These are phyloP conservation scores for Cephalotrichum gorgonifer DNA, from an alignment of 2,329 filamentous ascomycete species.

Conservation along the genomic window DNA sequence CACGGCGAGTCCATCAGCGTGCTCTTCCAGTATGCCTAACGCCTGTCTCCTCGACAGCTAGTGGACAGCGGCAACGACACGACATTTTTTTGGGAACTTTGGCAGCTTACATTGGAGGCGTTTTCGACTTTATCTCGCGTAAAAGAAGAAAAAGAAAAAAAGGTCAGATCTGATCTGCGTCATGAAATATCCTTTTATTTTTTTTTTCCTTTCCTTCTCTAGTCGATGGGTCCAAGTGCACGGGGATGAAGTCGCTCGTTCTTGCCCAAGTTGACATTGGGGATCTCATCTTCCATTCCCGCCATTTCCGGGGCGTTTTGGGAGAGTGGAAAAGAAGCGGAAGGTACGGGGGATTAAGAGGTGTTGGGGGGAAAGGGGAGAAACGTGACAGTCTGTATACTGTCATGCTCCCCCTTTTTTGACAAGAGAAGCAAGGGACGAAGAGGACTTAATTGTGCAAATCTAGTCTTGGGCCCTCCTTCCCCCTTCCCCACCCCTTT, in stretches of 20 bases:
- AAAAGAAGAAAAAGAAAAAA: constrained; percentile 1
- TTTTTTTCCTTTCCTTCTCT: background rate
- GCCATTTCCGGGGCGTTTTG: background rate
- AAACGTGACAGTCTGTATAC: background rate
- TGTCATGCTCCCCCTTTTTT: background rate
- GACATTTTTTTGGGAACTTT: background rate
- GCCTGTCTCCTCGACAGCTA: background rate
- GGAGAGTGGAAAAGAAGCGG: background rate
- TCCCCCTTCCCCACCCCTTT: no score
- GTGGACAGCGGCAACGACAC: background rate
- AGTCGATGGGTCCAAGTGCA: background rate
- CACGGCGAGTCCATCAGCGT: constrained; percentile 97
- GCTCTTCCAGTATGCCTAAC: constrained; percentile 45
- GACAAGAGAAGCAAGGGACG: background rate
- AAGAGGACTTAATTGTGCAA: background rate
- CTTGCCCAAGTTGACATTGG: background rate
- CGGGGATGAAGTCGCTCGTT: background rate
- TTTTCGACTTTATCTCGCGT: background rate
- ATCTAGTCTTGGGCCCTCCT: background rate
- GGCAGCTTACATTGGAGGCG: background rate
- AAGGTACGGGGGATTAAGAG: background rate
- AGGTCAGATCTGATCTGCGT: background rate
- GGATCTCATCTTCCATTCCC: background rate
- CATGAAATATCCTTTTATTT: background rate
- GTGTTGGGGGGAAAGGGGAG: background rate